Base-by-base conservation (phyloP, 2,329 filamentous ascomycete species). In the Colletotrichum sp. region DNA sequence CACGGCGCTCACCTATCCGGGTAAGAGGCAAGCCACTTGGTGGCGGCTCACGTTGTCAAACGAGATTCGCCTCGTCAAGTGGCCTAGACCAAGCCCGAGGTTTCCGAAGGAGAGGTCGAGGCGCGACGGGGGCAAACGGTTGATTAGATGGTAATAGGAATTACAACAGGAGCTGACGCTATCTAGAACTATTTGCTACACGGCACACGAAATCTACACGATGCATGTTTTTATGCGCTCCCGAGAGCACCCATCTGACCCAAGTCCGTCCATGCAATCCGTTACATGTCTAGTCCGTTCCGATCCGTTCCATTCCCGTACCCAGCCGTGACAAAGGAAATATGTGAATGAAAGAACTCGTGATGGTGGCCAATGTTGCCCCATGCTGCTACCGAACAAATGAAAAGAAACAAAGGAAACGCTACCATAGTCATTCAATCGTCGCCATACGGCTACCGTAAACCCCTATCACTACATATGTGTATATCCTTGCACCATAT, bases 181-280 rank as follows among this genome's bases (percentile, higher is more conserved):
- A 68, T 73, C 64, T 68, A 68, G 30, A 25, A 60, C 44, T 68
- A 68, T 34, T 64, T 65, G 36, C 70, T 75, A 64, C 34, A 75
- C 39, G 59, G 64, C 32, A 71, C 28, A 68, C 64, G 57, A 70
- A 73, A 34, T 75, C 73, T 75, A 75, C 73, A 75, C 25, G 73
- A 73, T 73, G 73, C 70, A 73, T 73, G 70, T 65, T 68, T 70
- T 61, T 60, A 34, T 52, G 73, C 73, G 57, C 73, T 52, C 73
- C 34, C 34, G 70, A 73, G 73, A 59, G 69, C 73, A 64, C 69
- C 64, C 57, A 32, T 72, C 64, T 72, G 66, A 55, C 27, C 64
- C 48, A 22, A 73, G 57, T 39, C 73, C 57, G 52, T 44, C 70
- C 73, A 73, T 75, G 70, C 70, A 61, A 73, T 68, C 73, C 70